These are phyloP conservation scores for Neurospora cerealis DNA, from an alignment of 495 filamentous ascomycete genomes.

Conservation along the genomic window DNA sequence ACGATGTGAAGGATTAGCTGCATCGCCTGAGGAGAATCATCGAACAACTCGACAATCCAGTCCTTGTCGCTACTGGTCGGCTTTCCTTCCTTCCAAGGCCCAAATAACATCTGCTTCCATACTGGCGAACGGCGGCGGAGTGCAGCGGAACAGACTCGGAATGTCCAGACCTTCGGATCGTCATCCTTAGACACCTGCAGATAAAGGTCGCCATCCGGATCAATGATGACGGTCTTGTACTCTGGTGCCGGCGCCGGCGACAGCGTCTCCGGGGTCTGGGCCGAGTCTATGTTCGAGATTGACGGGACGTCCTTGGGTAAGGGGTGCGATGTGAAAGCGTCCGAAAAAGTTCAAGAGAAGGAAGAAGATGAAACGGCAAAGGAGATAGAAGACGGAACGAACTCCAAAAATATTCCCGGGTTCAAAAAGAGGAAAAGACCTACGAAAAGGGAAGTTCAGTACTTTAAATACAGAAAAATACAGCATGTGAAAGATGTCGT, in stretches of 20 bases:
- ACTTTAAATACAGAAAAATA: too few species aligned
- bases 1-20: constrained; percentile 14
- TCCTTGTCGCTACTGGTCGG: constrained; percentile 4
- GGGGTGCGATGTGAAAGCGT: not conserved
- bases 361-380: not conserved
- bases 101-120: constrained; percentile 21
- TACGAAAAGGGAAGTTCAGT: not conserved
- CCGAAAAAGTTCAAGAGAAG: too few species aligned
- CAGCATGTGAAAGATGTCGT: not conserved
- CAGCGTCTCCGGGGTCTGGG: not conserved
- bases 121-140: constrained; percentile 15
- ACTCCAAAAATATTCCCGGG: not conserved
- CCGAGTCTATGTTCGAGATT: not conserved
- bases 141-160: constrained; percentile 16
- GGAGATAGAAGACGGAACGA: not conserved
- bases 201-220: constrained; percentile 3
- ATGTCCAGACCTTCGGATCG: not conserved
- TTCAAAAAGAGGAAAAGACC: not conserved
- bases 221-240: not conserved
- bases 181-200: not conserved
- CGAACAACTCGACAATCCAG: constrained; percentile 18
- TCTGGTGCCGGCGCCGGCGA: not conserved
- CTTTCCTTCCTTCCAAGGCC: constrained; percentile 17
- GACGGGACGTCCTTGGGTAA: not conserved
- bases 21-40: constrained; percentile 6